Evolutionary conservation across 2,329 filamentous ascomycete genomes (phyloP).

Genomic region (Aspergillus ibericus): DNA sequence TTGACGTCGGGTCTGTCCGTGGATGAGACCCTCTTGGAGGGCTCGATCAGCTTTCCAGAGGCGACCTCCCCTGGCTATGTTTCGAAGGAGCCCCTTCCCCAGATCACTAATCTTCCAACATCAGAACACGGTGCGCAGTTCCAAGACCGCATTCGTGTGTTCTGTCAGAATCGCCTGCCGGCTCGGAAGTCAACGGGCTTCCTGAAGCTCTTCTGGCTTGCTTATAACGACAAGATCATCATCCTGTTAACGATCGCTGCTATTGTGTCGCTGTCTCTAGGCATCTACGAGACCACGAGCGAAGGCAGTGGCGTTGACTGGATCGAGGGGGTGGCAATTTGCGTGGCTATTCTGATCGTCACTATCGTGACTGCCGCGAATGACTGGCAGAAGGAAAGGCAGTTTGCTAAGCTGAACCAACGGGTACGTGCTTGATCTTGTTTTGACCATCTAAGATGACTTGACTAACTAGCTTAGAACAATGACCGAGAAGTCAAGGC

Average conservation of each 20-base stretch:
- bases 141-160: slow-evolving; percentile 61
- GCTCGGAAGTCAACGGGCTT: slow-evolving; percentile 64
- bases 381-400: slow-evolving; percentile 68
- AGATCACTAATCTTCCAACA: slow-evolving; percentile 8
- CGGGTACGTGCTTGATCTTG: slow-evolving; percentile 30
- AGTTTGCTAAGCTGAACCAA: slow-evolving; percentile 63
- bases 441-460: neutral
- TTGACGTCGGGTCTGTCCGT: slow-evolving; percentile 70
- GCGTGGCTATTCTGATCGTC: slow-evolving; percentile 64
- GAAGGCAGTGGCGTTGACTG: slow-evolving; percentile 56
- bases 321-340: slow-evolving; percentile 68
- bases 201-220: slow-evolving; percentile 63
- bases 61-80: slow-evolving; percentile 46
- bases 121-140: slow-evolving; percentile 37
- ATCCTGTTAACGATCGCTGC: slow-evolving; percentile 69
- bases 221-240: slow-evolving; percentile 73
- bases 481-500: slow-evolving; percentile 66
- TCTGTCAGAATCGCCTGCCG: slow-evolving; percentile 62
- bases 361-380: slow-evolving; percentile 64
- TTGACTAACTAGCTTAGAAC: slow-evolving; percentile 49
- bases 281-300: slow-evolving; percentile 66
- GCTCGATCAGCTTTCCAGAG: slow-evolving; percentile 70
- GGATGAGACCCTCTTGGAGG: slow-evolving; percentile 69
- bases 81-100: slow-evolving; percentile 7
- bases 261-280: slow-evolving; percentile 66